A percentile compares a stretch with the other conserved stretches of the same genome.
Evolutionary conservation across 306 rosid genomes (phyloP).

Genomic region (Rosa lucieae): DNA sequence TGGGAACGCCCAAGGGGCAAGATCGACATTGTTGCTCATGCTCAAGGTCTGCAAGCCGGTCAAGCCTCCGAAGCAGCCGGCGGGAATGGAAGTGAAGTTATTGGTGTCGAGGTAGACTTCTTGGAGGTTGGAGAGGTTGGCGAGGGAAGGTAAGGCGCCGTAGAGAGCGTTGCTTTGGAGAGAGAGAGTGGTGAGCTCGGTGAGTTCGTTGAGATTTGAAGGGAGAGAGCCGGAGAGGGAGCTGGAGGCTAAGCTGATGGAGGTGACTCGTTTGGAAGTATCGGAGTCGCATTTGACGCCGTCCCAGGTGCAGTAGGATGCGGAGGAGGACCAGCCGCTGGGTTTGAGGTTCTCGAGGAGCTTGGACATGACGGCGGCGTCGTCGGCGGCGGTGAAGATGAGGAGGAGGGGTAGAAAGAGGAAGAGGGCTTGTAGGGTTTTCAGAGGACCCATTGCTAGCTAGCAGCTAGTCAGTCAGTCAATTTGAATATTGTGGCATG

Average conservation of each 20-base stretch:
- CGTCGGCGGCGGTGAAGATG: constrained; percentile 39
- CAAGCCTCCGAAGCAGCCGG: constrained; percentile 43
- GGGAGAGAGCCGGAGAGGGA: constrained; percentile 72
- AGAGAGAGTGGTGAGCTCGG: constrained; percentile 47
- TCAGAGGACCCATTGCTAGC: constrained; percentile 45
- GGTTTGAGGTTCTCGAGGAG: constrained; percentile 45
- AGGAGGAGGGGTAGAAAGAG: constrained; percentile 19
- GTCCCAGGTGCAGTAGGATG: constrained; percentile 54
- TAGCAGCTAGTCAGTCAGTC: too few relatives aligned
- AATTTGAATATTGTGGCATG: too few relatives aligned
- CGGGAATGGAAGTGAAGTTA: constrained; percentile 55
- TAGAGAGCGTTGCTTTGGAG: constrained; percentile 55
- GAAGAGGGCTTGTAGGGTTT: constrained; percentile 31
- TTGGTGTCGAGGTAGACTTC: constrained; percentile 39
- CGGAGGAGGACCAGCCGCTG: constrained; percentile 43
- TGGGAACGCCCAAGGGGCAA: constrained; percentile 56
- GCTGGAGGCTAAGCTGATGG: constrained; percentile 39
- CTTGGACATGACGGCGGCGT: constrained; percentile 46
- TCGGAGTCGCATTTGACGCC: constrained; percentile 51
- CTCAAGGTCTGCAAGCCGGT: constrained; percentile 48
- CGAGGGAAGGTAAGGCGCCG: constrained; percentile 64
- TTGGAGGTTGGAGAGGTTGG: constrained; percentile 50
- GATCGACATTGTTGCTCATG: constrained; percentile 36
- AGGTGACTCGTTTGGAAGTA: constrained; percentile 45
- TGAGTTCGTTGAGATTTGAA: constrained; percentile 61